Evolutionary conservation across 768 basidiomycete species (phyloP).

Genomic region (Paxillus involutus): DNA sequence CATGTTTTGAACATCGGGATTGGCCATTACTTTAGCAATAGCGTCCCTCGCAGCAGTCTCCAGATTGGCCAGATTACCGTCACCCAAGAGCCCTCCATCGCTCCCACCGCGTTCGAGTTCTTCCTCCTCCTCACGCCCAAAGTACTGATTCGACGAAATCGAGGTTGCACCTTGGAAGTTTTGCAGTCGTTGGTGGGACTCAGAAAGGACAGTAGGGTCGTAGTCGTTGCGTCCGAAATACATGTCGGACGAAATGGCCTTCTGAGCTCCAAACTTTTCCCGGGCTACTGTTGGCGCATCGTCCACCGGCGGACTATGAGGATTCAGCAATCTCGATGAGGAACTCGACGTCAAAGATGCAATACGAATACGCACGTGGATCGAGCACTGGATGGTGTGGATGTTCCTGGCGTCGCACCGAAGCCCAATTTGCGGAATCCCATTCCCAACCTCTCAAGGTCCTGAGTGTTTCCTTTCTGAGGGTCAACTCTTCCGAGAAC

Average conservation of each 20-base stretch:
- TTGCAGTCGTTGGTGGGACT: conserved; percentile 81
- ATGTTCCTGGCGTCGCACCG: conserved; percentile 71
- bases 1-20: conserved; percentile 85
- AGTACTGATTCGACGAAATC: conserved; percentile 96
- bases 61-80: conserved; percentile 51
- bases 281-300: conserved; percentile 79
- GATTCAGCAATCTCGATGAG: neutral
- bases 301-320: conserved; percentile 35
- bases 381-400: conserved; percentile 49
- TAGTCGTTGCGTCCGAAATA: conserved; percentile 91
- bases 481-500: conserved; percentile 30
- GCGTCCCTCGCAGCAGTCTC: conserved; percentile 75
- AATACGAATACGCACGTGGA: conserved; percentile 32
- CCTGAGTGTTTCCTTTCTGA: conserved; percentile 44
- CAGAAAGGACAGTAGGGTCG: conserved; percentile 65
- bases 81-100: conserved; percentile 55
- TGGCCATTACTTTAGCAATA: conserved; percentile 69
- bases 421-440: conserved; percentile 82
- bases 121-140: conserved; percentile 87
- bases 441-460: conserved; percentile 60
- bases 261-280: conserved; percentile 89
- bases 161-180: conserved; percentile 89
- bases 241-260: conserved; percentile 97
- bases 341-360: neutral
- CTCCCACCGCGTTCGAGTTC: conserved; percentile 39